phyloP scores from a whole-genome alignment of 768 basidiomycete species.

The Mycena albidolilacea region DNA sequence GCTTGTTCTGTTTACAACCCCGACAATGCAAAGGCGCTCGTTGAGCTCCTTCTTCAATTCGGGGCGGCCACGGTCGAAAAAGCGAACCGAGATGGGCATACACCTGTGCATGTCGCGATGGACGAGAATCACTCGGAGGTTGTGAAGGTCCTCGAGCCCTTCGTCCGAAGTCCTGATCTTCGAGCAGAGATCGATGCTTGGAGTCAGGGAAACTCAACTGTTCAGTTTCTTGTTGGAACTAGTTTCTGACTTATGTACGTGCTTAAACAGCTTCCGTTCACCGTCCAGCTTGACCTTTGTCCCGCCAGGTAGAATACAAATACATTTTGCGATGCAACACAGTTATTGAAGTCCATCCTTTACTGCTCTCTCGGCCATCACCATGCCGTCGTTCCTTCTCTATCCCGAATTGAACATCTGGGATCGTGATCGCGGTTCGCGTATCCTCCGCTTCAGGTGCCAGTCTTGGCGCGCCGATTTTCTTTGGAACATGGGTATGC shows the following conservation, averaged over 20 bases:
- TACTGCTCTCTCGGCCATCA: conserved; percentile 82
- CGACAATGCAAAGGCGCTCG: neutral
- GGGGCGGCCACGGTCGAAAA: neutral
- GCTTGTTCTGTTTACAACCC: neutral
- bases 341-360: conserved; percentile 67
- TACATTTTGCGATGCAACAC: neutral
- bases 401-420: conserved; percentile 90
- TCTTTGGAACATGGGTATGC: conserved; percentile 71
- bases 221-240: no score
- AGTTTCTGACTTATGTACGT: no score
- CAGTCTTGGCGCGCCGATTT: conserved; percentile 56
- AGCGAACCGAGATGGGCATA: neutral
- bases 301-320: neutral
- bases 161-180: neutral
- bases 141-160: neutral
- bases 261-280: no score
- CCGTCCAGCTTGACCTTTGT: no score
- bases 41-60: conserved; percentile 9
- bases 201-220: no score
- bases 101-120: neutral
- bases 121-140: neutral
- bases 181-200: no score
- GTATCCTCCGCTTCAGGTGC: conserved; percentile 60
- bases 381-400: conserved; percentile 89
- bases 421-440: conserved; percentile 73